phyloP scores from a whole-genome alignment of 768 basidiomycete genomes.

The Suillus luteus region DNA sequence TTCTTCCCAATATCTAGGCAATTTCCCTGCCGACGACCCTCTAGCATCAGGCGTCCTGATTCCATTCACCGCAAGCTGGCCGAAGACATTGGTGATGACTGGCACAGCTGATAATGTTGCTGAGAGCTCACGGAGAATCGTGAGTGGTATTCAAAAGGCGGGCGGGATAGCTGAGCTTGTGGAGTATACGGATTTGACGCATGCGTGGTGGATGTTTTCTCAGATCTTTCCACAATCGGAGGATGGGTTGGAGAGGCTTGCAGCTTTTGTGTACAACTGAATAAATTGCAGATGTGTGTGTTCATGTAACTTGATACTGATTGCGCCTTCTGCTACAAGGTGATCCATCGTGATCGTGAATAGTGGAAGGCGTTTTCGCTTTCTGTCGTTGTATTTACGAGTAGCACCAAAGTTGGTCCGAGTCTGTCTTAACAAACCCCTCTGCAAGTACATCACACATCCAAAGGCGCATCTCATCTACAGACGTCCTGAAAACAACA shows the following conservation, averaged over 20 bases:
- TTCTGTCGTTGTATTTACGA: background rate
- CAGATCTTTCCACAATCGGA: constrained; percentile 13
- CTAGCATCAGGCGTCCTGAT: constrained; percentile 21
- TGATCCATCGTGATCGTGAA: background rate
- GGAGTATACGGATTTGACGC: constrained; percentile 29
- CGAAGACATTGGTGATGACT: constrained; percentile 25
- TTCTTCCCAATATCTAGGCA: constrained; percentile 16
- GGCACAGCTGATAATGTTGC: constrained; percentile 21
- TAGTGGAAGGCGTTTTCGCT: background rate
- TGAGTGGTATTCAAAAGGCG: constrained; percentile 4
- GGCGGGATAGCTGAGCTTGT: constrained; percentile 21
- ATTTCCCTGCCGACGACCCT: constrained; percentile 16
- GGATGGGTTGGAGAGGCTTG: constrained; percentile 1
- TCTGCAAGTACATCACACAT: background rate
- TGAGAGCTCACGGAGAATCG: constrained; percentile 18
- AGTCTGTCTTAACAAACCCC: background rate
- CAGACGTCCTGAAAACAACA: background rate
- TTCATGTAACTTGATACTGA: background rate
- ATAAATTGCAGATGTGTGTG: background rate
- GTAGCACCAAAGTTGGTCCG: background rate
- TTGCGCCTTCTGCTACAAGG: background rate
- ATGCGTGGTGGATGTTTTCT: constrained; percentile 25
- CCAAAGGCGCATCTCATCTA: background rate
- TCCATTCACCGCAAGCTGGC: constrained; percentile 23
- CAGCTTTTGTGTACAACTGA: background rate